Conservation (phyloP, 768 basidiomycete genomes). For the Mycena indigotica region DNA sequence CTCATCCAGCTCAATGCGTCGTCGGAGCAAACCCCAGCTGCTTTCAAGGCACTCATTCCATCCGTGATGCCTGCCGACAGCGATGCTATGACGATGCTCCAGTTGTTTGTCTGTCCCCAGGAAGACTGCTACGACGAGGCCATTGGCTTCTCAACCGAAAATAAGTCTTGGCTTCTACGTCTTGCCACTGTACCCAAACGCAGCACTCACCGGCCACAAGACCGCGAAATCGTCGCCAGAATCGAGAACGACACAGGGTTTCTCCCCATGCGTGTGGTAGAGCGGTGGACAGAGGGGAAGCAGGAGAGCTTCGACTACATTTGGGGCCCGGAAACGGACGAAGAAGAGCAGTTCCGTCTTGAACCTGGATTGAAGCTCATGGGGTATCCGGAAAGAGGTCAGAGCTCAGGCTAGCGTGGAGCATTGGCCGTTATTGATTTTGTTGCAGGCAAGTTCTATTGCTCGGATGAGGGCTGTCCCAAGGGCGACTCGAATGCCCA, state of each 20-base stretch:
- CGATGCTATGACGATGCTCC: constrained; percentile 9
- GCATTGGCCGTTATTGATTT: neutral
- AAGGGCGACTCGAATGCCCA: neutral
- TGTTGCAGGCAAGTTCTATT: constrained; percentile 15
- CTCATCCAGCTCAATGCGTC: constrained; percentile 17
- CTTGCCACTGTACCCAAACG: constrained; percentile 13
- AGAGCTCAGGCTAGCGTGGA: neutral
- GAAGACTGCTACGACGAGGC: constrained; percentile 11
- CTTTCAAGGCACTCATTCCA: constrained; percentile 4
- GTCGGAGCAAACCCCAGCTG: constrained; percentile 5
- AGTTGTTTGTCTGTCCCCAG: constrained; percentile 19
- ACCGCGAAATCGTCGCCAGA: neutral
- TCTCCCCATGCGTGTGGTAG: constrained; percentile 9
- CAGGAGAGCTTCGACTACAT: constrained; percentile 12
- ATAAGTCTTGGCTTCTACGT: constrained; percentile 18
- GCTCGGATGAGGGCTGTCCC: constrained; percentile 14
- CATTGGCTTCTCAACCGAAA: constrained; percentile 8
- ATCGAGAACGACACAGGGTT: constrained; percentile 11
- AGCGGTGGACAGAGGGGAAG: constrained; percentile 13
- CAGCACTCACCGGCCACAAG: neutral
- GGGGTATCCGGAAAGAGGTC: neutral
- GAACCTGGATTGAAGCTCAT: constrained; percentile 15
- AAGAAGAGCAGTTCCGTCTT: constrained; percentile 7
- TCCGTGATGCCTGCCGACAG: neutral
- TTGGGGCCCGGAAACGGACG: constrained; percentile 14